phyloP scores from a whole-genome alignment of 2,329 filamentous ascomycete species.

The Salinomyces thailandicus region DNA sequence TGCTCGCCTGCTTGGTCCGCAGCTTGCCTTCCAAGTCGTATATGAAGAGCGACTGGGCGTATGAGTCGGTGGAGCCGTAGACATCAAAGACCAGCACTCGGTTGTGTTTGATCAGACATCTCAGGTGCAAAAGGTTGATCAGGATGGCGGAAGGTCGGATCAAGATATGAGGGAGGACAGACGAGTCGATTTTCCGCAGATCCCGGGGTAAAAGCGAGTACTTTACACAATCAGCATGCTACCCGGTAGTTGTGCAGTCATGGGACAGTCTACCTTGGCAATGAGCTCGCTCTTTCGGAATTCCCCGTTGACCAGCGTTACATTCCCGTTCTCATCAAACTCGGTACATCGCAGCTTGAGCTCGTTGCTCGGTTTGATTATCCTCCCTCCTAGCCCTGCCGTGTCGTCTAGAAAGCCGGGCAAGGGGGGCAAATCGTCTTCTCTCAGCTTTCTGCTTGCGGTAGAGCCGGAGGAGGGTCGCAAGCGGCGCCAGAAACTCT shows the following conservation, averaged over 20 bases:
- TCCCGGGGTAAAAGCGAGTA: slow-evolving; percentile 90
- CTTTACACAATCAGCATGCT: no score
- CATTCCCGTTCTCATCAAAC: slow-evolving; percentile 82
- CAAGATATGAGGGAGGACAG: slow-evolving; percentile 86
- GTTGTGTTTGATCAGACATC: slow-evolving; percentile 89
- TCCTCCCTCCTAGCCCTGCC: slow-evolving; percentile 51
- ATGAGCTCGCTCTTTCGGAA: slow-evolving; percentile 98
- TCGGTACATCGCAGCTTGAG: slow-evolving; percentile 86
- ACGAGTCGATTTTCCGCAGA: slow-evolving; percentile 94
- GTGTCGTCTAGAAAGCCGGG: slow-evolving; percentile 48
- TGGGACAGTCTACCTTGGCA: slow-evolving; percentile 48
- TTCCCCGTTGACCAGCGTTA: slow-evolving; percentile 85
- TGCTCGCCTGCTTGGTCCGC: slow-evolving; percentile 59
- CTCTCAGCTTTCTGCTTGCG: slow-evolving; percentile 30
- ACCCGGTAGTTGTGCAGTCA: no score
- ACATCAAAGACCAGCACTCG: slow-evolving; percentile 92
- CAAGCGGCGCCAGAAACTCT: slow-evolving; percentile 20
- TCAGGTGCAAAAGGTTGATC: slow-evolving; percentile 90
- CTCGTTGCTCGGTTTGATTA: slow-evolving; percentile 72
- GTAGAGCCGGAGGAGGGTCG: slow-evolving; percentile 10
- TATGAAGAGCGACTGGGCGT: slow-evolving; percentile 94
- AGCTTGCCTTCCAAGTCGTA: slow-evolving; percentile 92
- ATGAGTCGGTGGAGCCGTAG: slow-evolving; percentile 87
- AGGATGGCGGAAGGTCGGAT: slow-evolving; percentile 87
- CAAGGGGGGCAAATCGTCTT: slow-evolving; percentile 48